Conservation (phyloP, 1,139 yeast genomes). For the Schwanniomyces etchellsii region DNA sequence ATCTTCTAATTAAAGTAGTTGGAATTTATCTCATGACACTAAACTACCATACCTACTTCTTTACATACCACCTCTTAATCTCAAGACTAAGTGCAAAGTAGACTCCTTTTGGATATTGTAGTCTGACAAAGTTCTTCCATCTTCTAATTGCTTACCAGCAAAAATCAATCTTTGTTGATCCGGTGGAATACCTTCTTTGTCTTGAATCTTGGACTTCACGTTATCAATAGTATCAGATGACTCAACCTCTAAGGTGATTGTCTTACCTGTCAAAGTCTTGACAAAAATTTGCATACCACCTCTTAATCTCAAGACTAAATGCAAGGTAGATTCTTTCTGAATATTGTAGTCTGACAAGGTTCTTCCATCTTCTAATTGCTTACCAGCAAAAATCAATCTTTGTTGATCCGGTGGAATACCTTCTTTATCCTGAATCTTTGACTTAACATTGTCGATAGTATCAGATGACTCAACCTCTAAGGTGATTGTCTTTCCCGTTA, state of each 20-base stretch:
- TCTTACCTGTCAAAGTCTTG: conserved; percentile 63
- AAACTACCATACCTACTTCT: no score
- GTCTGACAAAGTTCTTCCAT: conserved; percentile 62
- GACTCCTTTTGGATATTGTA: conserved; percentile 67
- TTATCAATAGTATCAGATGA: conserved; percentile 71
- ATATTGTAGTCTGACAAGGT: conserved; percentile 42
- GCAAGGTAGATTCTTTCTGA: conserved; percentile 67
- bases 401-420: conserved; percentile 98
- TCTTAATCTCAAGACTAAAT: conserved; percentile 95
- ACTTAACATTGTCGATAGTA: conserved; percentile 77
- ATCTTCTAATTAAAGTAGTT: no score
- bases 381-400: conserved; percentile 97
- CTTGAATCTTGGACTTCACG: conserved; percentile 50
- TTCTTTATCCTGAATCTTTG: conserved; percentile 96
- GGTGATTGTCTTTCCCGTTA: conserved; percentile 84
- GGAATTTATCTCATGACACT: no score
- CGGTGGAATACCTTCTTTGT: conserved; percentile 49
- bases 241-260: conserved; percentile 66
- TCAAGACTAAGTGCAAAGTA: conserved; percentile 50
- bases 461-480: conserved; percentile 27
- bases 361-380: conserved; percentile 97
- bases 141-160: conserved; percentile 60
- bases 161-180: conserved; percentile 53
- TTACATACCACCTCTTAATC: conserved; percentile 69
- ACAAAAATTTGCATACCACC: conserved; percentile 81